phyloP scores from a whole-genome alignment of 1,284 basidiomycete genomes.

The Moniliella sp. region DNA sequence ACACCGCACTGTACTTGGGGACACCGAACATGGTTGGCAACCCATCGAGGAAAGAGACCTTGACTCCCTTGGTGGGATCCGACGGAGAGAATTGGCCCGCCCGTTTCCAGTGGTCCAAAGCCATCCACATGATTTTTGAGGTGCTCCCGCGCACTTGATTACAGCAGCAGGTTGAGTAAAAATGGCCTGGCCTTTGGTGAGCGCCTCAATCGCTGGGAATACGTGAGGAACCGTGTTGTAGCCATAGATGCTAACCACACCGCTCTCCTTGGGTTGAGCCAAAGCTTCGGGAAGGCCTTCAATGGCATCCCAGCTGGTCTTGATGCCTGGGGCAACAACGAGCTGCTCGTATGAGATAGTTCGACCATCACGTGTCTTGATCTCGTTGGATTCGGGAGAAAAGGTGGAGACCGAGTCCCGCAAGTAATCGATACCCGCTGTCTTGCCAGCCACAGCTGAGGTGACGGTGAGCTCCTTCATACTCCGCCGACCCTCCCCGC shows the following conservation, averaged over 20 bases:
- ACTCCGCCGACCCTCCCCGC: constrained; percentile 49
- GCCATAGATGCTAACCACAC: constrained; percentile 79
- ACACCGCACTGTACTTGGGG: too few species aligned
- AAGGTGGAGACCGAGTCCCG: neutral
- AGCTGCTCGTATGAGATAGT: constrained; percentile 63
- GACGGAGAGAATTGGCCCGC: constrained; percentile 31
- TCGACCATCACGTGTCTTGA: constrained; percentile 50
- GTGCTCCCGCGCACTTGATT: constrained; percentile 76
- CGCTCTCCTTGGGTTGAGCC: constrained; percentile 49
- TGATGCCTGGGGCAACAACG: constrained; percentile 67
- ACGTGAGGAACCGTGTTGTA: constrained; percentile 23
- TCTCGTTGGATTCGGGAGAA: constrained; percentile 47
- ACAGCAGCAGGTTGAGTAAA: constrained; percentile 83
- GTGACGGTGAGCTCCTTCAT: constrained; percentile 33
- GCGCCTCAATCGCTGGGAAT: constrained; percentile 37
- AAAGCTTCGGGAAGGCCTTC: constrained; percentile 59
- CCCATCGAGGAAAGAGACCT: constrained; percentile 67
- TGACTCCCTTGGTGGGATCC: too few species aligned
- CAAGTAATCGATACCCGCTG: neutral
- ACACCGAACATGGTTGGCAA: constrained; percentile 65
- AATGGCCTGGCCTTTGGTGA: constrained; percentile 61
- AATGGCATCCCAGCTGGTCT: constrained; percentile 54
- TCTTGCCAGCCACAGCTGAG: neutral
- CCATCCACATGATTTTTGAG: constrained; percentile 35
- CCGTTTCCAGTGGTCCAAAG: constrained; percentile 19